phyloP scores from a whole-genome alignment of 441 rosid genomes.

The Populus hybrid region DNA sequence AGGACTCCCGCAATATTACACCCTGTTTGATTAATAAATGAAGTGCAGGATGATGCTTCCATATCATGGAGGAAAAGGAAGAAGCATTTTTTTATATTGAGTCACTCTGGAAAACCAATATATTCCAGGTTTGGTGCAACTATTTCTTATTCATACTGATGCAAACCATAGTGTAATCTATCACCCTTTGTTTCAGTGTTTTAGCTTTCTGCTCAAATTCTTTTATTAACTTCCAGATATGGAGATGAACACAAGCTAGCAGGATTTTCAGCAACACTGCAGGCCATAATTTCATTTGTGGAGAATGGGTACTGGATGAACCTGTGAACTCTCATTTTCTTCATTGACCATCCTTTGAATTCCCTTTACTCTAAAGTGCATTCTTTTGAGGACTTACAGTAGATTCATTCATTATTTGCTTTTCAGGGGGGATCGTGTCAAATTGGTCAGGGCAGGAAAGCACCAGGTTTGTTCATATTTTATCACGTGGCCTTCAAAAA shows the following conservation, averaged over 20 bases:
- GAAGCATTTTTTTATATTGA: constrained; percentile 91
- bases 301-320: constrained; percentile 75
- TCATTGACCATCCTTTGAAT: not conserved
- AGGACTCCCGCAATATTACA: constrained; percentile 17
- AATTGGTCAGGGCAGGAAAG: constrained; percentile 86
- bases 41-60: constrained; percentile 95
- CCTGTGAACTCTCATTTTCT: constrained; percentile 16
- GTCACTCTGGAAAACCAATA: constrained; percentile 98
- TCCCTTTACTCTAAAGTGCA: not conserved
- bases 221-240: constrained; percentile 49
- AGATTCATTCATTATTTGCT: constrained; percentile 20
- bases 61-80: constrained; percentile 96
- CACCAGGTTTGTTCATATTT: constrained; percentile 62
- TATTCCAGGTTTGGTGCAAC: constrained; percentile 68
- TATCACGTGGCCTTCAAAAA: constrained; percentile 11
- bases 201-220: constrained; percentile 1
- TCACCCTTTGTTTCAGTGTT: not conserved
- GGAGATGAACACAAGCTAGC: constrained; percentile 98
- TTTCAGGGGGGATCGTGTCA: constrained; percentile 80
- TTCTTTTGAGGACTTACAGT: constrained; percentile 11
- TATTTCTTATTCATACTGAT: not conserved
- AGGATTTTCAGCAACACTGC: constrained; percentile 96
- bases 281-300: constrained; percentile 96
- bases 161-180: not conserved
- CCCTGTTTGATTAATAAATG: constrained; percentile 33